phyloP scores from a whole-genome alignment of 257 asterid genomes.

The Cruciata laevipes region DNA sequence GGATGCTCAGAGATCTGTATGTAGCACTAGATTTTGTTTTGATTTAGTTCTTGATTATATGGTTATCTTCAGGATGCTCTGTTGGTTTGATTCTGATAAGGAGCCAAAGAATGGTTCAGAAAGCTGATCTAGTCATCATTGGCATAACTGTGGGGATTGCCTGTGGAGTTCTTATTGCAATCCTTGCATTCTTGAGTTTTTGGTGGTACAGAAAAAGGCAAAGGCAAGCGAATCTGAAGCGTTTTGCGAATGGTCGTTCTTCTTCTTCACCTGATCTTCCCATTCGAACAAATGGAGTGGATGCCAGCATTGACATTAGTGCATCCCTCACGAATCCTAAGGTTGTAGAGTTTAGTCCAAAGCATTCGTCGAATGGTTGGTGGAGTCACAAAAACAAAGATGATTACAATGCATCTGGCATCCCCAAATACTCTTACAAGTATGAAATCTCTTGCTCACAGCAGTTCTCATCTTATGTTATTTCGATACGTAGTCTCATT shows the following conservation, averaged over 20 bases:
- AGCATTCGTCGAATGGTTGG: conserved; percentile 52
- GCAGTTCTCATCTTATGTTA: neutral
- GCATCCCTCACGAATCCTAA: conserved; percentile 54
- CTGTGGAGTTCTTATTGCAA: conserved; percentile 60
- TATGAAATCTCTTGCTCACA: conserved; percentile 29
- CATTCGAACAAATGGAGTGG: conserved; percentile 68
- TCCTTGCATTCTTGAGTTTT: conserved; percentile 50
- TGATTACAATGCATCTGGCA: conserved; percentile 56
- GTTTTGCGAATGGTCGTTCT: conserved; percentile 42
- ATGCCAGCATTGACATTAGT: conserved; percentile 54
- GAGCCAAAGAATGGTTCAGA: conserved; percentile 56
- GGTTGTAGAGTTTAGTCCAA: conserved; percentile 27
- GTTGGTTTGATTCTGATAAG: conserved; percentile 27
- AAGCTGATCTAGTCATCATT: conserved; percentile 65
- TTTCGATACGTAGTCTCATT: neutral
- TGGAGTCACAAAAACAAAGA: conserved; percentile 60
- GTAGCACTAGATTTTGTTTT: neutral
- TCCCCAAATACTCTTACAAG: conserved; percentile 83
- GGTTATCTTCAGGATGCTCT: conserved; percentile 50
- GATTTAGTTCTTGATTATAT: conserved; percentile 3
- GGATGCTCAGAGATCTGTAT: neutral
- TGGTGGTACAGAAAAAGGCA: conserved; percentile 70
- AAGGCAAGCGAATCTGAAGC: conserved; percentile 35
- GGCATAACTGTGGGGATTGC: conserved; percentile 80
- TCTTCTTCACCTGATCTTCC: conserved; percentile 56